Evolutionary conservation across 129 eudicot genomes (phyloP).

Genomic region (Helianthus annuus): DNA sequence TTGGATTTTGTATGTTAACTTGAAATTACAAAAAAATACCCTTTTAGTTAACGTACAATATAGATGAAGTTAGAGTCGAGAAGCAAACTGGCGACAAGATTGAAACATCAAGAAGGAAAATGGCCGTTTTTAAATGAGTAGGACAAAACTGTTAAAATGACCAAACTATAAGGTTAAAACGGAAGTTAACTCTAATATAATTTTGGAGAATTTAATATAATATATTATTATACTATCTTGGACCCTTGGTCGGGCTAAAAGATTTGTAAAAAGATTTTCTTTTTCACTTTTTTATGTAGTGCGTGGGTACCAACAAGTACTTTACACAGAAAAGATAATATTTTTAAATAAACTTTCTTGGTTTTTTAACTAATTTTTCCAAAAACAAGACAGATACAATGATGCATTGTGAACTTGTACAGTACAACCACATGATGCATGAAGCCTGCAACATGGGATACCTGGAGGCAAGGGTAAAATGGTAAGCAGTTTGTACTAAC

Average conservation of each 20-base stretch:
- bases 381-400: not conserved
- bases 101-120: too few species aligned
- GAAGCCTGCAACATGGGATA: conserved; percentile 16
- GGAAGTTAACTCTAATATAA: too few species aligned
- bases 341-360: not conserved
- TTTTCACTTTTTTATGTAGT: not conserved
- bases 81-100: too few species aligned
- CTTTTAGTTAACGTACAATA: too few species aligned
- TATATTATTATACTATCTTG: not conserved
- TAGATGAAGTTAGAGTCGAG: too few species aligned
- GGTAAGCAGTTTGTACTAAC: too few species aligned
- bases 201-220: too few species aligned
- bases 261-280: not conserved
- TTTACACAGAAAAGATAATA: conserved; percentile 8
- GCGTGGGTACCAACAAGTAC: conserved; percentile 1
- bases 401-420: conserved; percentile 20
- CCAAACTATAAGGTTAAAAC: too few species aligned
- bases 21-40: too few species aligned
- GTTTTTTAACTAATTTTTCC: not conserved
- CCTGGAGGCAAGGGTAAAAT: conserved; percentile 34
- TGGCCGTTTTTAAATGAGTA: too few species aligned
- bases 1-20: too few species aligned
- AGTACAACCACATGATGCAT: not conserved
- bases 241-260: not conserved
- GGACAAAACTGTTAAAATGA: too few species aligned